A percentile compares a stretch with the other conserved stretches of the same genome.
These are phyloP conservation scores for Corynespora cassiicola DNA, from an alignment of 2,329 filamentous ascomycete genomes.

Conservation along the genomic window DNA sequence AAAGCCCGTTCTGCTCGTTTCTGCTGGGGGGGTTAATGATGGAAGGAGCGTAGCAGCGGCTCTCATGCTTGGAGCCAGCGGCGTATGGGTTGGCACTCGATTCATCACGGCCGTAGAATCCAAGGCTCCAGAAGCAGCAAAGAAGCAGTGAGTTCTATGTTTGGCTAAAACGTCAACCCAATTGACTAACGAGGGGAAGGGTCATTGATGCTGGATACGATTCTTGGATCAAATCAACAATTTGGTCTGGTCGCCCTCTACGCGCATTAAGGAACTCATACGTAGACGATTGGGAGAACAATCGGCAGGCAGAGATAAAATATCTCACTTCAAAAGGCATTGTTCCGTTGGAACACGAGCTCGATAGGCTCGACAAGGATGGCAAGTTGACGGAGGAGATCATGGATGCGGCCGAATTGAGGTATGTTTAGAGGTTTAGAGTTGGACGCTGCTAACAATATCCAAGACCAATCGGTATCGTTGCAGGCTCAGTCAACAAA, in stretches of 20 bases:
- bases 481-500: slow-evolving; percentile 31
- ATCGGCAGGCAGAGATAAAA: slow-evolving; percentile 32
- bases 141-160: slow-evolving; percentile 17
- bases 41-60: slow-evolving; percentile 30
- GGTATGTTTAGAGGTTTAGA: slow-evolving; percentile 15
- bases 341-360: slow-evolving; percentile 27
- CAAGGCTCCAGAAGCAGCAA: slow-evolving; percentile 23
- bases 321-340: slow-evolving; percentile 25
- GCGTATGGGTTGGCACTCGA: slow-evolving; percentile 36
- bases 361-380: slow-evolving; percentile 31
- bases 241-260: slow-evolving; percentile 32
- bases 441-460: slow-evolving; percentile 1
- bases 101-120: slow-evolving; percentile 28
- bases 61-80: slow-evolving; percentile 32
- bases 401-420: slow-evolving; percentile 29
- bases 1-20: slow-evolving; percentile 25
- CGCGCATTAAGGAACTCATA: slow-evolving; percentile 29
- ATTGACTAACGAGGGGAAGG: slow-evolving; percentile 3
- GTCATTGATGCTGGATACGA: slow-evolving; percentile 29
- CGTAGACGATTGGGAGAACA: slow-evolving; percentile 32
- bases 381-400: slow-evolving; percentile 37
- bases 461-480: slow-evolving; percentile 29
- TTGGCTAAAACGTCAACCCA: not conserved
- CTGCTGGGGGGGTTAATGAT: slow-evolving; percentile 34
- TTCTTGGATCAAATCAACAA: slow-evolving; percentile 24